Conservation (phyloP, 202 grass and related monocot species). For the Panicum virgatum region DNA sequence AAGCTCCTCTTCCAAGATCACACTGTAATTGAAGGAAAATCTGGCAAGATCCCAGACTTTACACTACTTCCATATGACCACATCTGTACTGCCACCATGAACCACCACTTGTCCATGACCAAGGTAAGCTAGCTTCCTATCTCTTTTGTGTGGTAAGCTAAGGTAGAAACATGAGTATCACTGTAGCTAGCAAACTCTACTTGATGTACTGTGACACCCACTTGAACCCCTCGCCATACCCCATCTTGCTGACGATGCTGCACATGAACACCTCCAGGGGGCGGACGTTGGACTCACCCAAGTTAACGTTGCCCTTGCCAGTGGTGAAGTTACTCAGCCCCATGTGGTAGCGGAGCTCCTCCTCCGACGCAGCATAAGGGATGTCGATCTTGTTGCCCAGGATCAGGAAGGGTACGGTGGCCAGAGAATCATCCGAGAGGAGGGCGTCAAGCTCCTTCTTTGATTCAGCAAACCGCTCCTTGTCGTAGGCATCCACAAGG, state of each 20-base stretch:
- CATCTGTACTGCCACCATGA: slow-evolving; percentile 39
- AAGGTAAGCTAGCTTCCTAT: slow-evolving; percentile 15
- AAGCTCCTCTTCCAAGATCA: background rate
- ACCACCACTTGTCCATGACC: background rate
- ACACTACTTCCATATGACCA: slow-evolving; percentile 24
- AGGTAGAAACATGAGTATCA: slow-evolving; percentile 30
- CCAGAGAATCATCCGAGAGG: slow-evolving; percentile 63
- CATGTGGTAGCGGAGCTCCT: slow-evolving; percentile 71
- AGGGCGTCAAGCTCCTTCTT: slow-evolving; percentile 75
- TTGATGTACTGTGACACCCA: slow-evolving; percentile 85
- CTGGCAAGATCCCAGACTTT: slow-evolving; percentile 19
- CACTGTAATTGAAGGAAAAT: slow-evolving; percentile 3
- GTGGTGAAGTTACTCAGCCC: slow-evolving; percentile 83
- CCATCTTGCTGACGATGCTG: slow-evolving; percentile 83
- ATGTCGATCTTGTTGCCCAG: slow-evolving; percentile 92
- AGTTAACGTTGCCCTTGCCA: slow-evolving; percentile 74
- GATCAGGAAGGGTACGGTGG: slow-evolving; percentile 71
- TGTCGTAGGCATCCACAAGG: slow-evolving; percentile 77
- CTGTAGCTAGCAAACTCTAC: slow-evolving; percentile 30
- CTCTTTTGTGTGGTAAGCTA: slow-evolving; percentile 28
- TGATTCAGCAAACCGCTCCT: slow-evolving; percentile 79
- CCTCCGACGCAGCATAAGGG: slow-evolving; percentile 65
- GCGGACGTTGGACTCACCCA: slow-evolving; percentile 61
- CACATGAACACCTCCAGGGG: slow-evolving; percentile 92
- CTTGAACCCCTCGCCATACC: slow-evolving; percentile 69